Evolutionary conservation across 225 moss, liverwort and hornwort species (phyloP).

Genomic region (Thuidium tamariscinum): DNA sequence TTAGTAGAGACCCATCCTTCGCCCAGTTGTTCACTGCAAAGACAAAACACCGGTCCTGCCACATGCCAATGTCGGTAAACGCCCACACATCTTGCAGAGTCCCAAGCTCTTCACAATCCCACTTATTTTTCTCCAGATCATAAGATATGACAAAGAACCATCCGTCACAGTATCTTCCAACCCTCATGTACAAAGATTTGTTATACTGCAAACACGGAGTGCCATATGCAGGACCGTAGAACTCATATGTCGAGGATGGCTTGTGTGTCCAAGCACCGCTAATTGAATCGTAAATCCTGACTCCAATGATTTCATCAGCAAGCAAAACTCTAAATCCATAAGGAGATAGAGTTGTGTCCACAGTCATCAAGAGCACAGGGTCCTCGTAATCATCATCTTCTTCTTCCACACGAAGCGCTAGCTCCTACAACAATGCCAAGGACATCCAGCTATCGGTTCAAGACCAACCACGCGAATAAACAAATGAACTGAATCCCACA

Average conservation of each 20-base stretch:
- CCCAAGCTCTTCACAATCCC: background rate
- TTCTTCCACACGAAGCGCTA: background rate
- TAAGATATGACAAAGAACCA: background rate
- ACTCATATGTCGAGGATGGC: background rate
- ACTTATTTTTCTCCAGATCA: background rate
- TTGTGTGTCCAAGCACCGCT: background rate
- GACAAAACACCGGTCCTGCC: background rate
- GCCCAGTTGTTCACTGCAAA: background rate
- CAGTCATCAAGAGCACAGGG: background rate
- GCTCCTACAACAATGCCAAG: background rate
- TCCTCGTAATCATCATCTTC: background rate
- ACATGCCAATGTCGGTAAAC: background rate
- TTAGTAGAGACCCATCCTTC: fast-evolving
- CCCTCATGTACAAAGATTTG: background rate
- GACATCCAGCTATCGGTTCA: background rate
- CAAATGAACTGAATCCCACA: background rate
- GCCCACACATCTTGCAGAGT: background rate
- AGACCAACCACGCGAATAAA: background rate
- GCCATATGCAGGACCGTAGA: background rate
- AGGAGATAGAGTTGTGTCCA: background rate
- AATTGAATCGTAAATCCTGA: background rate
- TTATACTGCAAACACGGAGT: background rate
- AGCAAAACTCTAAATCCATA: background rate
- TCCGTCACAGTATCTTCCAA: background rate
- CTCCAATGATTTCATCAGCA: background rate